Evolutionary conservation across 2,329 filamentous ascomycete genomes (phyloP), one percentile per base, ranked within the genome.

Genomic region (Cladosporium cucumerinum): DNA sequence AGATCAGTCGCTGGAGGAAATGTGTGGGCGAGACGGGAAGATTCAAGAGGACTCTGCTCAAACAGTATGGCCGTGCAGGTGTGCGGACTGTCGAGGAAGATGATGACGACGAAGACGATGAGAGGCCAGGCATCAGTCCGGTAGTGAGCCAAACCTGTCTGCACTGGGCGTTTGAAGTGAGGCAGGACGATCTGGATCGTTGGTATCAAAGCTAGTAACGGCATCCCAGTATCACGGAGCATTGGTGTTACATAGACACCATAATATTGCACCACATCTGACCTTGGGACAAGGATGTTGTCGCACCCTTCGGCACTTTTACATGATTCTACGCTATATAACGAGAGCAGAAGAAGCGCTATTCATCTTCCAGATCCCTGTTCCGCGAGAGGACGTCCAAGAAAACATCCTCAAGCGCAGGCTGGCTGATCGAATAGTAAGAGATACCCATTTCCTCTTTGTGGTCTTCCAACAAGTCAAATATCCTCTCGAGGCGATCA

Each of bases 391-490:
- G 92, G 73, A 96, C 93, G 34, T 85, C 85, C 75, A 96, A 77
- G 76, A 97, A 97, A 0, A 96, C 92, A 77, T 96, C 91, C 74
- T 97, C 93, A 52, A 96, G 79, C 28, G 91, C 95, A 21, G 92
- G 93, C 26, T 90, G 90, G 64, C 86, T 90, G 68, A 96, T 91
- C 62, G 89, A 92, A 77, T 93, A 96, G 77, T 95, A 90, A 73
- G 90, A 88, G 51, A 96, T 83, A 0, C 89, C 89, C 48, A 96
- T 76, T 3, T 77, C 75, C n/a, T 85, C 79, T 71, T 88, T 89
- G 66, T 87, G 81, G 70, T 87, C 86, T 76, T 96, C 92, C 1
- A 96, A 79, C 30, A 88, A 72, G 16, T 89, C 84, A 66, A 93
- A 90, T 7, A 95, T 77, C 11, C 59, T 64, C 12, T 63, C 65